Evolutionary conservation across 2,329 filamentous ascomycete genomes (phyloP), one percentile per base, ranked within the genome.

Genomic region (Laburnicola sp.): DNA sequence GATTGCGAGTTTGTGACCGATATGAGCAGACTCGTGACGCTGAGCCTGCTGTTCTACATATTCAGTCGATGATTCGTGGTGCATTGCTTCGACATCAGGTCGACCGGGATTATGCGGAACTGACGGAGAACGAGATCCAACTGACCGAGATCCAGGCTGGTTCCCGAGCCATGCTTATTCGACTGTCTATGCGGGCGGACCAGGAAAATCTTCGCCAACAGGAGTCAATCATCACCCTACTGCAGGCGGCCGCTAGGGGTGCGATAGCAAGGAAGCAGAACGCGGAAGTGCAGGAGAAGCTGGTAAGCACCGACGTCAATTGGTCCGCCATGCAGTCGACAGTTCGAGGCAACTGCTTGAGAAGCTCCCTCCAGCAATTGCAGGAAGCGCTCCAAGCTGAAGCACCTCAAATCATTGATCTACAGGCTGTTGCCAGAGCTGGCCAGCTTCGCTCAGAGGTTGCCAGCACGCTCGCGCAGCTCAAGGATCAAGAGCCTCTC

Each of bases 231-330:
- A 65, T 78, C 54, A 77, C 77, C 45, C 73, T 77, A 46, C 72
- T 91, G 51, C 88, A 92, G 75, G 84, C 87, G 61, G 82, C 82
- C 52, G 79, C 82, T 31, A 81, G 87, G 71, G 88, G 69, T 25
- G 59, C 61, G 37, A 58, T 72, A 40, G 72, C 73, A 51, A 74
- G 78, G 58, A 69, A 67, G 31, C 67, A 65, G 30, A 74, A 77
- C 34, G 67, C 68, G 1, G 64, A 69, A n/a, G 58, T 77, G 34
- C 67, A 72, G 50, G 57, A 75, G 32, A 69, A 71, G 40, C 67
- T 82, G 51, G 71, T 70, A 59, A 71, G 70, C 50, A 73, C 71
- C 21, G 65, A 74, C 26, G 58, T 69, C 35, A 59, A 69, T 62
- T 80, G 77, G 70, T 68, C 65, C 39, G 53, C 63, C 46, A 65